A percentile compares a stretch with the other conserved stretches of the same genome.
These are phyloP conservation scores for Cutaneotrichosporon mucoides DNA, from an alignment of 1,284 basidiomycete species.

Conservation along the genomic window DNA sequence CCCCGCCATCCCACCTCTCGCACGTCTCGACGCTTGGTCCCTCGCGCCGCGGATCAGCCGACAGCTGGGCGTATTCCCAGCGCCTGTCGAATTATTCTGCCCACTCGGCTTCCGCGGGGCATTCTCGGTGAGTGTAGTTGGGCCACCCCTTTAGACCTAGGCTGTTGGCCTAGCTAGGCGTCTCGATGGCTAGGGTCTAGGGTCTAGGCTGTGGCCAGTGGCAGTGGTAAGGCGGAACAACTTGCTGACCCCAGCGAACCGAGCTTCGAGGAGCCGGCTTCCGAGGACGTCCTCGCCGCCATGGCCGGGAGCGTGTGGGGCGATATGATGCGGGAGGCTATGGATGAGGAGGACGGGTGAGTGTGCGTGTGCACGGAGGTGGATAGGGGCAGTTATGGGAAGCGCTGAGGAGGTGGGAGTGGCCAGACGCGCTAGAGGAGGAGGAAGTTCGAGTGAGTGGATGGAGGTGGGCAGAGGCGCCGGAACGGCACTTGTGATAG, in stretches of 20 bases:
- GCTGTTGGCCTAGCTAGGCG: too few species aligned
- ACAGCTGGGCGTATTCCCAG: background rate
- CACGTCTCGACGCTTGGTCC: background rate
- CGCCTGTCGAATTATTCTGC: background rate
- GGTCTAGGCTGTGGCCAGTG: too few species aligned
- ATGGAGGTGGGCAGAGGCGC: background rate
- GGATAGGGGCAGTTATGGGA: too few species aligned
- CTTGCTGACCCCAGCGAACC: constrained; percentile 6
- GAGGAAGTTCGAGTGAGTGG: too few species aligned
- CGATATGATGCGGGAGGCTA: constrained; percentile 48
- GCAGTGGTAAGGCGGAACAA: too few species aligned
- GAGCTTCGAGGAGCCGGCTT: constrained; percentile 4
- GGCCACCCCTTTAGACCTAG: background rate
- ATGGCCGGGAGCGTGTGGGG: constrained; percentile 44
- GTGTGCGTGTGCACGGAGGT: background rate
- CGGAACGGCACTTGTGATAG: too few species aligned
- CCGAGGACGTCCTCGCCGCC: constrained; percentile 29
- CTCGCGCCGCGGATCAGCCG: background rate
- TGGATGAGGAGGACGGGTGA: constrained; percentile 22
- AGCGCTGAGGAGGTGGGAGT: too few species aligned
- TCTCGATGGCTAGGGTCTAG: too few species aligned
- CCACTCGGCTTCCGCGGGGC: background rate
- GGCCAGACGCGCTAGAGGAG: too few species aligned
- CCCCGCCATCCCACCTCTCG: background rate
- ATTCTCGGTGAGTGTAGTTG: background rate